Conservation (phyloP, 345 rosid species). For the Pistacia atlantica region DNA sequence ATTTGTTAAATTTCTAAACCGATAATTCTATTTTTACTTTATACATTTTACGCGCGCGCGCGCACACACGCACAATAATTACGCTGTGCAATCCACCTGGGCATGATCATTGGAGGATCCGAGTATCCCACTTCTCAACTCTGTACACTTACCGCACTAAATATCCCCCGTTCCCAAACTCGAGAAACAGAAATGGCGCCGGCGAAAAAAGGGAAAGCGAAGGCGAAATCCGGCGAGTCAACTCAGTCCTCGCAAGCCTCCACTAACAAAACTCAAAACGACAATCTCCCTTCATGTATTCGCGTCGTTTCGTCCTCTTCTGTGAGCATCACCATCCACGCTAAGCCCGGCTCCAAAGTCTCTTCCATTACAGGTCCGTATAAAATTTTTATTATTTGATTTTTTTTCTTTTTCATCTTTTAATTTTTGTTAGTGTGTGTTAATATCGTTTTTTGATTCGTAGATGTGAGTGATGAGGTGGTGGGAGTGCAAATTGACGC, state of each 20-base stretch:
- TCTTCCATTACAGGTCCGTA: conserved; percentile 78
- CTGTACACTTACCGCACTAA: neutral
- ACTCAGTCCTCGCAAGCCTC: conserved; percentile 24
- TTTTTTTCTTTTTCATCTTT: neutral
- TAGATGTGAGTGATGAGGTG: conserved; percentile 80
- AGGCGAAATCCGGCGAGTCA: conserved; percentile 42
- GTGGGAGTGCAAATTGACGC: conserved; percentile 90
- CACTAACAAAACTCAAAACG: neutral
- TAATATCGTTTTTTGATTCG: conserved; percentile 10
- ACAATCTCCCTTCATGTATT: conserved; percentile 62
- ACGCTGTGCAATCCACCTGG: no score
- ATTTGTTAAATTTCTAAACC: no score
- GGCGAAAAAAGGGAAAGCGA: conserved; percentile 60
- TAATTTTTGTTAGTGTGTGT: neutral
- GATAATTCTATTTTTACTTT: no score
- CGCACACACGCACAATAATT: no score
- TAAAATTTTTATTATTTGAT: neutral
- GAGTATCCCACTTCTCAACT: no score
- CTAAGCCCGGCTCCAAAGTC: conserved; percentile 92
- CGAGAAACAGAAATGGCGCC: conserved; percentile 49
- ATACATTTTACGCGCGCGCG: no score
- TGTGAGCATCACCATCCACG: conserved; percentile 89
- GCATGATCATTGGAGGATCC: no score
- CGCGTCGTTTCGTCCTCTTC: conserved; percentile 69
- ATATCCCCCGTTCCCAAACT: neutral